Base-by-base conservation (phyloP, 106 monocot species). In the Phalaenopsis equestris region DNA sequence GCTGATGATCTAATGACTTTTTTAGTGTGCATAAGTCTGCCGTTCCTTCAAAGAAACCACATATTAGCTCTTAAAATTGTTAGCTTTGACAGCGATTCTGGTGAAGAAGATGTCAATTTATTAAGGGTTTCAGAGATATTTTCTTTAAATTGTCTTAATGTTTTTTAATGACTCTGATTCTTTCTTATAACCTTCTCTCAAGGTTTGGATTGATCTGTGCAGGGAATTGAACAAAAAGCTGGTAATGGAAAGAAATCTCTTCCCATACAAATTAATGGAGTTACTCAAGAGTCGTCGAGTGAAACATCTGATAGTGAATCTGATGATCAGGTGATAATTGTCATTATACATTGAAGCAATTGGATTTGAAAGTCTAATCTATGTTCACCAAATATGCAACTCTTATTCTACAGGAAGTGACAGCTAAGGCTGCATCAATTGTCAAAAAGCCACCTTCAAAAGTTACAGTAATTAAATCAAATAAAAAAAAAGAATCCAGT, bases 261-360 rank as follows among this genome's bases (percentile, higher is more conserved):
- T 80, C 75, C 73, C 2, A 5, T 7, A 57, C 3, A 73, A n/a
- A 81, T 73, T 68, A 72, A 72, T 78, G 78, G 72, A 70, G 23
- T 37, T 39, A 73, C 52, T 16, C 3, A 67, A 73, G 79, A 83
- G 1, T 45, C 77, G 6, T 82, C 82, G 1, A 72, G 81, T 84
- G 83, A 87, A 24, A 81, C 75, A 58, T 87, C 87, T 41, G 83
- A 83, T 23, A 77, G 77, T 78, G 83, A 87, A 36, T 83, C 83
- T 45, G 86, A 80, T 68, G 86, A 76, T 55, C 83, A 83, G 46
- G 83, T 72, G 37, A 56, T 46, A 61, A n/a, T 30, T 30, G 30
- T 61, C 21, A n/a, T 61, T 21, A 61, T 61, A 8, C 5, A 61
- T 37, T 61, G n/a, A 61, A 61, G 61, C 61, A 61, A 61, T 52